Evolutionary conservation across 768 basidiomycete species (phyloP), one percentile per base, ranked within the genome.

Genomic region (Cyathus striatus): DNA sequence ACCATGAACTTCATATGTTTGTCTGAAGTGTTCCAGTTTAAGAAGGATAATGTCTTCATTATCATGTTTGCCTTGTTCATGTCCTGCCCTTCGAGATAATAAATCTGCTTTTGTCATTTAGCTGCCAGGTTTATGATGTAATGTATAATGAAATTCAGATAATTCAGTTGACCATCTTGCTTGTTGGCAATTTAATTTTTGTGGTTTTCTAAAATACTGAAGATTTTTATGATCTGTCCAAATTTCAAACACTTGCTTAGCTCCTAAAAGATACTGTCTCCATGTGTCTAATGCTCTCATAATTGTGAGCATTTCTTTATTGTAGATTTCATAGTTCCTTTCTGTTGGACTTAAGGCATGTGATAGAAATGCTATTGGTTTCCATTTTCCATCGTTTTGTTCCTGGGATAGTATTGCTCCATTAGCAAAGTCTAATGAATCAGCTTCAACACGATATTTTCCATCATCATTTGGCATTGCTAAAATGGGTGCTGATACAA

Each of bases 251-350:
- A 44, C 40, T 5, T 53, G 37, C 13, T 30, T 20, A 0, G 52
- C 38, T 3, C 62, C 57, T 5, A 56, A 39, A 4, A 60, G 41
- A 30, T 51, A 45, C 39, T 62, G 60, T 17, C 51, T 20, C 61
- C 57, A 61, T 23, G 57, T 44, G 0, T 49, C 17, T 0, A 74
- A 47, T 0, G 61, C 53, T 10, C 53, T 23, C 4, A 74, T 56
- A 17, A 78, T 71, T 0, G 73, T 70, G 2, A 77, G 60, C 0
- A 79, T 42, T 52, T 81, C 77, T 44, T 65, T 64, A 49, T 80
- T 62, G 42, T 70, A 57, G 24, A 63, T 61, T 16, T 69, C 58
- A 49, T 78, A 78, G 49, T 78, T 76, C 2, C 54, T 39, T 51
- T 78, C 69, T 0, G 64, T 56, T 0, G 43, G 18, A 6, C 7